Percentiles rank a stretch among this genome's conserved stretches.
Evolutionary conservation across 1,284 basidiomycete species (phyloP).

Genomic region (Boletus semigastroideus): DNA sequence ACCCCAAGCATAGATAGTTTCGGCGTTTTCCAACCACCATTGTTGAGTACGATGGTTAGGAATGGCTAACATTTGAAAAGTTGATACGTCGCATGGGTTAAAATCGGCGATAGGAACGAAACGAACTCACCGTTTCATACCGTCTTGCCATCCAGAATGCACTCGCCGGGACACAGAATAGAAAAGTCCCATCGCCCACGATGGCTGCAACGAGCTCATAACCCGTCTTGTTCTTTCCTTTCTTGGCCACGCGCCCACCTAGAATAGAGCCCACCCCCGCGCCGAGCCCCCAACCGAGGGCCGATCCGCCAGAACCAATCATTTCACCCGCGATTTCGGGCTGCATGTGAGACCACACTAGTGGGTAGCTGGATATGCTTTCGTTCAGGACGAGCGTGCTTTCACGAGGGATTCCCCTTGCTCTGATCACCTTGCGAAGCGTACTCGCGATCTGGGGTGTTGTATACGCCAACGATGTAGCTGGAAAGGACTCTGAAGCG

Average conservation of each 20-base stretch:
- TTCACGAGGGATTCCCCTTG: slow-evolving; percentile 24
- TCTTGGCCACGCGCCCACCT: slow-evolving; percentile 38
- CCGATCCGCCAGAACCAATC: slow-evolving; percentile 56
- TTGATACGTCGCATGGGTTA: not conserved
- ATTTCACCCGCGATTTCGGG: slow-evolving; percentile 51
- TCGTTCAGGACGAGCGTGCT: slow-evolving; percentile 59
- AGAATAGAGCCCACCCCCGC: slow-evolving; percentile 60
- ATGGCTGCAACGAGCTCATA: slow-evolving; percentile 56
- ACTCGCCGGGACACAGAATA: slow-evolving; percentile 66
- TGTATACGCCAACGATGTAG: slow-evolving; percentile 33
- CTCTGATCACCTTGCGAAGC: slow-evolving; percentile 44
- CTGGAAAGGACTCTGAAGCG: slow-evolving; percentile 20
- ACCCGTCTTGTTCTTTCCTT: slow-evolving; percentile 21
- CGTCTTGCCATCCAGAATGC: slow-evolving; percentile 70
- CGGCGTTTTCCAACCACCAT: slow-evolving; percentile 71
- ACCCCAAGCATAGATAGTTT: slow-evolving; percentile 63
- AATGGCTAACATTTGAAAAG: slow-evolving; percentile 49
- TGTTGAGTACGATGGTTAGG: slow-evolving; percentile 68
- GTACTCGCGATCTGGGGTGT: slow-evolving; percentile 49
- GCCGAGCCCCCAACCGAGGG: slow-evolving; percentile 65
- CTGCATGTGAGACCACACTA: slow-evolving; percentile 57
- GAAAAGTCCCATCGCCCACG: slow-evolving; percentile 67
- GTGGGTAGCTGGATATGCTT: slow-evolving; percentile 54
- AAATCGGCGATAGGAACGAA: too few species aligned
- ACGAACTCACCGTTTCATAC: slow-evolving; percentile 57